A percentile compares a stretch with the other conserved stretches of the same genome.
Conservation (phyloP, 2,329 filamentous ascomycete genomes). For the Arthrobotrys entomopaga region DNA sequence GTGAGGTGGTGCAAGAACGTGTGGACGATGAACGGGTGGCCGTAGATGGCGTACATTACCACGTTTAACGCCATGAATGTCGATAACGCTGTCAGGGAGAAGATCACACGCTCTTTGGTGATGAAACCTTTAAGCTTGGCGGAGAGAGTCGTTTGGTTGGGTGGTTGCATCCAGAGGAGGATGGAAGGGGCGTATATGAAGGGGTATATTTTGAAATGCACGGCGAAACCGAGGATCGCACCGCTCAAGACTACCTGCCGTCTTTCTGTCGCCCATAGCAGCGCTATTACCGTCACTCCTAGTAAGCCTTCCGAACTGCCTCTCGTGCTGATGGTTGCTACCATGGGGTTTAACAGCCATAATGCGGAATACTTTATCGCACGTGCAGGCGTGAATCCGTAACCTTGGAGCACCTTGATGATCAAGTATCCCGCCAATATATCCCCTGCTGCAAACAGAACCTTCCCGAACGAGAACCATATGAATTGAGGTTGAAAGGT, state of each 20-base stretch:
- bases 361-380: constrained; percentile 83
- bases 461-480: constrained; percentile 86
- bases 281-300: constrained; percentile 81
- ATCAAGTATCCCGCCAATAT: constrained; percentile 85
- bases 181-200: constrained; percentile 91
- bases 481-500: constrained; percentile 66
- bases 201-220: constrained; percentile 99
- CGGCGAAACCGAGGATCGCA: constrained; percentile 78
- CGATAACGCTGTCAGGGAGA: constrained; percentile 73
- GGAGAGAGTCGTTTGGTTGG: constrained; percentile 56
- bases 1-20: constrained; percentile 93
- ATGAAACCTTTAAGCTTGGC: constrained; percentile 63
- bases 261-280: constrained; percentile 82
- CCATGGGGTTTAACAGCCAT: constrained; percentile 98
- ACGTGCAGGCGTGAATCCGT: constrained; percentile 64
- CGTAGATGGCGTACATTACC: constrained; percentile 83
- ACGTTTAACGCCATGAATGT: constrained; percentile 80
- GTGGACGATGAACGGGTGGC: constrained; percentile 81
- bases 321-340: constrained; percentile 92
- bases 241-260: constrained; percentile 74
- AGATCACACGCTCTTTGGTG: constrained; percentile 68
- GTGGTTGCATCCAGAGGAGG: constrained; percentile 79
- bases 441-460: constrained; percentile 84
- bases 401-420: constrained; percentile 62
- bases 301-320: constrained; percentile 93